These are phyloP conservation scores for Heteromeles arbutifolia DNA, from an alignment of 306 rosid genomes.

Conservation along the genomic window DNA sequence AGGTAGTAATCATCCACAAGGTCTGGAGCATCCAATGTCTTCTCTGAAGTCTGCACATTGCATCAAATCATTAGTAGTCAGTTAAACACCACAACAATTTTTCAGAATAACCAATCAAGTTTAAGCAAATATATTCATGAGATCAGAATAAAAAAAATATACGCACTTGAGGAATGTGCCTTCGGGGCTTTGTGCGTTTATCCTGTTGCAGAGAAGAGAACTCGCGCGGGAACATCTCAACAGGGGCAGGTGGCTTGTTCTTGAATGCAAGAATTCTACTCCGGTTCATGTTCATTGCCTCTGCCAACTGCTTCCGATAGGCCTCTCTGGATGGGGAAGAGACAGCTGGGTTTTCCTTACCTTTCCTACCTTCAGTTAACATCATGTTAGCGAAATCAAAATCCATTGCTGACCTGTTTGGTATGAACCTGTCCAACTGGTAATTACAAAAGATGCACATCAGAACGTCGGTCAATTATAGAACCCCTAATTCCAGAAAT, in stretches of 20 bases:
- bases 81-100: not conserved
- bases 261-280: constrained; percentile 74
- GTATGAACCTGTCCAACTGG: constrained; percentile 34
- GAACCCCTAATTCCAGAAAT: not conserved
- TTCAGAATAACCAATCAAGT: not conserved
- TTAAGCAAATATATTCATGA: not conserved
- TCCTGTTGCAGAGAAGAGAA: constrained; percentile 28
- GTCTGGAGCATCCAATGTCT: constrained; percentile 79
- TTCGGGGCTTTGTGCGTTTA: constrained; percentile 36
- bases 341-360: constrained; percentile 47
- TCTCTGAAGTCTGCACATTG: constrained; percentile 53
- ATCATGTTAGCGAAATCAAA: constrained; percentile 29
- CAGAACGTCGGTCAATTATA: not conserved
- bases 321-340: constrained; percentile 54
- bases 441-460: not conserved
- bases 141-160: not conserved
- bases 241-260: constrained; percentile 63
- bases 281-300: constrained; percentile 60
- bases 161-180: constrained; percentile 65
- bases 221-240: constrained; percentile 43
- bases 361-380: constrained; percentile 31
- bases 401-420: constrained; percentile 36
- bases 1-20: constrained; percentile 64
- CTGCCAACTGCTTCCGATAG: constrained; percentile 50
- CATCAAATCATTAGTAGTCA: not conserved